Evolutionary conservation across 129 eudicot genomes (phyloP).

Genomic region (Flaveria bidentis): DNA sequence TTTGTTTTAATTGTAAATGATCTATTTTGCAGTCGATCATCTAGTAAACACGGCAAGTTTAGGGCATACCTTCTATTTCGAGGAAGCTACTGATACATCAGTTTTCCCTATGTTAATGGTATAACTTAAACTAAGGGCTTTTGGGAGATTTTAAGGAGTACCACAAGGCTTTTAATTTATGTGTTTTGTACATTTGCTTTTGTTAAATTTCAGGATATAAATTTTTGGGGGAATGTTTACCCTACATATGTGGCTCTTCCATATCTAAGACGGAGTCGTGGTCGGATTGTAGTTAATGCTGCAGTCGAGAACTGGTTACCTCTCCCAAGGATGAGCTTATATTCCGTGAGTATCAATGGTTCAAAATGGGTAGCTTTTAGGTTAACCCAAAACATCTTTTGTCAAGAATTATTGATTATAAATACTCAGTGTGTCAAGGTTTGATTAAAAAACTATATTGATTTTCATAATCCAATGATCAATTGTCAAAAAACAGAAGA

Average conservation of each 20-base stretch:
- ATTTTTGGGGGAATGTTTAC: slow-evolving; percentile 96
- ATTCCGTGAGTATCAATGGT: slow-evolving; percentile 58
- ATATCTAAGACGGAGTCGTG: slow-evolving; percentile 57
- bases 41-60: slow-evolving; percentile 84
- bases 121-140: slow-evolving; percentile 20
- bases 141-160: background rate
- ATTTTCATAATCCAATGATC: background rate
- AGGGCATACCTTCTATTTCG: slow-evolving; percentile 94
- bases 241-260: slow-evolving; percentile 95
- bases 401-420: background rate
- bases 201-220: slow-evolving; percentile 65
- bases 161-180: background rate
- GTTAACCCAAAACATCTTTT: background rate
- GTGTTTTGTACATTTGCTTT: background rate
- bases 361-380: background rate
- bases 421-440: background rate
- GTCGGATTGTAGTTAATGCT: slow-evolving; percentile 82
- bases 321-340: slow-evolving; percentile 90
- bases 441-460: background rate
- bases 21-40: slow-evolving; percentile 75
- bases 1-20: background rate
- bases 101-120: slow-evolving; percentile 87
- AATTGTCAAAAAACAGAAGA: background rate
- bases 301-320: slow-evolving; percentile 98
- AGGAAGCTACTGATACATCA: slow-evolving; percentile 81